Evolutionary conservation across 2,329 filamentous ascomycete genomes (phyloP), one percentile per base, ranked within the genome.

Genomic region (Neophaeococcomyces mojaviensis): DNA sequence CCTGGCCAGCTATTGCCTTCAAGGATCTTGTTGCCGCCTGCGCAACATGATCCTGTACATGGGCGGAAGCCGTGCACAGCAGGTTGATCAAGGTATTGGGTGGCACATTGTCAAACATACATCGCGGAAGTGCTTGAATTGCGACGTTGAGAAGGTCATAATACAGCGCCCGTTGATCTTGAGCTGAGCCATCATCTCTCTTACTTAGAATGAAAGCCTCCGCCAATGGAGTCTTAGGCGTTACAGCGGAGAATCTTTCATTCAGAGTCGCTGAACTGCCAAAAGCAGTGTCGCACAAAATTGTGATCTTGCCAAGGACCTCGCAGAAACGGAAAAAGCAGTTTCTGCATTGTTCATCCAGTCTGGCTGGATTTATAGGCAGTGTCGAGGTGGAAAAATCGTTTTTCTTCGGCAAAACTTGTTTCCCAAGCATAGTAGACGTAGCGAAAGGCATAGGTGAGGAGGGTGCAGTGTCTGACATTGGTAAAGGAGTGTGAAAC

Each of bases 281-380:
- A 68, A 98, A 98, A 0, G 90, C 86, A 58, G 95, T 92, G 64
- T 98, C 92, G 65, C 92, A 98, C 28, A 97, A 83, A 36, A 97
- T 85, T 2, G 89, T 95, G 46, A 98, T 94, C 62, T 95, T 94
- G 20, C 90, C 92, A 6, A 98, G 70, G 19, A 98, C 90, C 62
- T 95, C 88, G 61, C 90, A 97, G 57, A 98, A 98, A 43, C 84
- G 84, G 44, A 82, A 74, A 64, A 97, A 96, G 60, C 88, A 92
- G 35, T 92, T 86, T 58, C 82, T 84, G 1, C 87, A 82, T 18
- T 81, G 79, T 31, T 94, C 88, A 41, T 78, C 82, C 43, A 97
- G 73, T 16, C 71, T 73, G 6, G 70, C 66, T 4, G 73, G 76
- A 56, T 79, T 78, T 19, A 82, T 76, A 16, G 79, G 78, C 4